phyloP scores from a whole-genome alignment of 106 monocot species.

The Dioscorea dumetorum region DNA sequence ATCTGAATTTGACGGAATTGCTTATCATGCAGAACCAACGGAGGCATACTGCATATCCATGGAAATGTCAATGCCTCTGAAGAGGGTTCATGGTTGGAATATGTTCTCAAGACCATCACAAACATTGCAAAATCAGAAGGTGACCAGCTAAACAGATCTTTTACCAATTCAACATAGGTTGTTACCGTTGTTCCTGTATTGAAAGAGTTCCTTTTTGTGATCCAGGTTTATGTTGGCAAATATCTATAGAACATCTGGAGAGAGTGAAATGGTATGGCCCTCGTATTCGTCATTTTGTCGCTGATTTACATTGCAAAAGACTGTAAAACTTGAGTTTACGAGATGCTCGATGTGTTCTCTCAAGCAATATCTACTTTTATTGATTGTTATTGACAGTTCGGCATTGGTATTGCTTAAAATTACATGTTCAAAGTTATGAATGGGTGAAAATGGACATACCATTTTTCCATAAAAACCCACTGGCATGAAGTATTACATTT shows the following conservation, averaged over 20 bases:
- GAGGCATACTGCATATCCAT: slow-evolving; percentile 79
- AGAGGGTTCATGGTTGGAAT: slow-evolving; percentile 56
- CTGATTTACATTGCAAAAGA: slow-evolving; percentile 55
- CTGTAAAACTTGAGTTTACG: not conserved
- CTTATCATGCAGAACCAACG: slow-evolving; percentile 34
- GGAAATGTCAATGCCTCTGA: slow-evolving; percentile 77
- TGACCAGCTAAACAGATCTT: slow-evolving; percentile 8
- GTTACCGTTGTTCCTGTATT: too few species aligned
- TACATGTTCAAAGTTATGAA: too few species aligned
- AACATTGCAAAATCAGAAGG: slow-evolving; percentile 54
- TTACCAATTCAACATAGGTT: too few species aligned
- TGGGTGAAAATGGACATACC: too few species aligned
- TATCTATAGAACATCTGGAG: slow-evolving; percentile 71
- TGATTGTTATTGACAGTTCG: too few species aligned
- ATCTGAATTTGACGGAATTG: too few species aligned
- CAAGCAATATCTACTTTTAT: too few species aligned
- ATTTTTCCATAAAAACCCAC: too few species aligned
- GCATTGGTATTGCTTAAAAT: too few species aligned
- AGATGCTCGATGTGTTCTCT: too few species aligned
- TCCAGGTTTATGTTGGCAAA: slow-evolving; percentile 67
- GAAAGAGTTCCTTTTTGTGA: not conserved
- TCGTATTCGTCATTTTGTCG: slow-evolving; percentile 76
- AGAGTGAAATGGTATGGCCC: slow-evolving; percentile 93
- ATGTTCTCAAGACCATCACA: slow-evolving; percentile 44
- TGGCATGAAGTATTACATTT: too few species aligned